Percentiles rank a stretch among this genome's conserved stretches.
These are phyloP conservation scores for Benincasa hispida DNA, from an alignment of 306 rosid species.

Conservation along the genomic window DNA sequence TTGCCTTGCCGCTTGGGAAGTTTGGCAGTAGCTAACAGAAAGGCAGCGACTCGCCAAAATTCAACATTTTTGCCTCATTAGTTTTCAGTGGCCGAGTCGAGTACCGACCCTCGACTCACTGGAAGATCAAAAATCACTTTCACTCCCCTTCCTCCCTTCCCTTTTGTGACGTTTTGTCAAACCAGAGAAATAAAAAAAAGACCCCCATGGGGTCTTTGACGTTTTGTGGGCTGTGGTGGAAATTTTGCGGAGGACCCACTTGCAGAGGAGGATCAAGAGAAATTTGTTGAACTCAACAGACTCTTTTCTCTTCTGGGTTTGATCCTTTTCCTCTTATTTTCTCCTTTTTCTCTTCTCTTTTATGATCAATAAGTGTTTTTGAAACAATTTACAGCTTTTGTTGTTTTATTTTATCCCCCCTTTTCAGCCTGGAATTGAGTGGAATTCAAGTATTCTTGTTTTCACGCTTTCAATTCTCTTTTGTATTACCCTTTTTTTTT, in stretches of 20 bases:
- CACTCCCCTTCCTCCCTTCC: background rate
- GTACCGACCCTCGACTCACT: background rate
- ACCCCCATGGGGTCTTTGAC: constrained; percentile 29
- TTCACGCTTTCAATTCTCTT: constrained; percentile 11
- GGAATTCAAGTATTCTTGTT: constrained; percentile 38
- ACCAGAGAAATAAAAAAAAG: constrained; percentile 13
- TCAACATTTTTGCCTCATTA: background rate
- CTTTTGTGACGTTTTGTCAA: constrained; percentile 30
- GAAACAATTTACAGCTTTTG: constrained; percentile 18
- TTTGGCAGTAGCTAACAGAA: background rate
- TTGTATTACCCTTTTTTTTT: background rate
- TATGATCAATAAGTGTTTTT: background rate
- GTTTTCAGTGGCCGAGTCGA: background rate
- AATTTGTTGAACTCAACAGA: background rate
- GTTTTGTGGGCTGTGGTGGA: constrained; percentile 39
- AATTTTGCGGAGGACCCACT: constrained; percentile 38
- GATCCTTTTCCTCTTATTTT: constrained; percentile 16
- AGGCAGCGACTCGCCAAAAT: background rate
- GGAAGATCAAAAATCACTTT: constrained; percentile 3
- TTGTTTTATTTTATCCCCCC: constrained; percentile 9
- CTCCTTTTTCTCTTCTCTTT: constrained; percentile 13
- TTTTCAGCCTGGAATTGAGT: constrained; percentile 37
- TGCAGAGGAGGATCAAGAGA: constrained; percentile 14
- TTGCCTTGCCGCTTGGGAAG: background rate
- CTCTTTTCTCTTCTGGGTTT: constrained; percentile 11